Conservation (phyloP, 257 asterid genomes). For the Anisodus acutangulus region DNA sequence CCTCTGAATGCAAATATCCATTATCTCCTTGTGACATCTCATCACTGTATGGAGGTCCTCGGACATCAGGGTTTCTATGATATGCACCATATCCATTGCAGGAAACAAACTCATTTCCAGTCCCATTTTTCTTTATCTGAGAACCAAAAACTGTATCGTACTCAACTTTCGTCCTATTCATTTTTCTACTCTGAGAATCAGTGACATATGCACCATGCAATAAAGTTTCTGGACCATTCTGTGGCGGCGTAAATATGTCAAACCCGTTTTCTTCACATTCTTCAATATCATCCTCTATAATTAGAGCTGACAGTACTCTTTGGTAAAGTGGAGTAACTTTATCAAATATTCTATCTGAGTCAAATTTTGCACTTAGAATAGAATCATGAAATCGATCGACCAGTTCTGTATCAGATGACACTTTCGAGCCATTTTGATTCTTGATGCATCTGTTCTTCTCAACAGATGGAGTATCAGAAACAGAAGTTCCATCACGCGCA, state of each 20-base stretch:
- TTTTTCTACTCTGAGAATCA: slow-evolving; percentile 52
- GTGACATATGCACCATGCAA: slow-evolving; percentile 47
- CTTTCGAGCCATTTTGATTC: slow-evolving; percentile 46
- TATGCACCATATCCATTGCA: slow-evolving; percentile 54
- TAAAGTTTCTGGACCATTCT: slow-evolving; percentile 44
- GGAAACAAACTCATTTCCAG: slow-evolving; percentile 49
- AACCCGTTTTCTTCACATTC: slow-evolving; percentile 75
- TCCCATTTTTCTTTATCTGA: slow-evolving; percentile 62
- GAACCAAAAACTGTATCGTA: slow-evolving; percentile 56
- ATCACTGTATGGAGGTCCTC: slow-evolving; percentile 48
- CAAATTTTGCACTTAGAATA: slow-evolving; percentile 48
- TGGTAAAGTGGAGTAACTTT: slow-evolving; percentile 75
- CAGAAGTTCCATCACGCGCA: slow-evolving; percentile 48
- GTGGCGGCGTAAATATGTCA: slow-evolving; percentile 44
- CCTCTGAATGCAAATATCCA: slow-evolving; percentile 66
- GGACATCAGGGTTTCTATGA: slow-evolving; percentile 39
- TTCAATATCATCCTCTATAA: slow-evolving; percentile 77
- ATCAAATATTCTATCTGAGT: slow-evolving; percentile 49
- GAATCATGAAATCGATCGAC: slow-evolving; percentile 58
- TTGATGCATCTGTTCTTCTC: slow-evolving; percentile 49
- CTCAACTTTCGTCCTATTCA: slow-evolving; percentile 51
- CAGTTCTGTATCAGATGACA: slow-evolving; percentile 45
- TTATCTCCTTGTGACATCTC: slow-evolving; percentile 55
- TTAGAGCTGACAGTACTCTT: slow-evolving; percentile 89
- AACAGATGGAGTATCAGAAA: slow-evolving; percentile 48